Conservation (phyloP, 192 early-diverging fungal species). For the Rhizophlyctis rosea region DNA sequence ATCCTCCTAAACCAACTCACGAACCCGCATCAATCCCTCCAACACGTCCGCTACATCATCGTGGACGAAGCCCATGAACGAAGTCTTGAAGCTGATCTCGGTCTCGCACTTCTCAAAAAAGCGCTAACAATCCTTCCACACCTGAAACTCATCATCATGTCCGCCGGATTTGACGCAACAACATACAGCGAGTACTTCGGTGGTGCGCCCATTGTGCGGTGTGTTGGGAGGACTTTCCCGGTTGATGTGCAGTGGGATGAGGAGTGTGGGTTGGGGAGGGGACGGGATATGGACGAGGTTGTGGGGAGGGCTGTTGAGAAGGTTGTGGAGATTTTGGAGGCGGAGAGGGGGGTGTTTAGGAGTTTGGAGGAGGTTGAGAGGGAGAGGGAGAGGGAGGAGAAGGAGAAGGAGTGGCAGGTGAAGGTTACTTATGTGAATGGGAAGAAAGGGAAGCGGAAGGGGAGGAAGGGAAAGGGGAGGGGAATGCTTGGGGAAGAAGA, state of each 20-base stretch:
- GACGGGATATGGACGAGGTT: not conserved
- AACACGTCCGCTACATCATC: slow-evolving; percentile 65
- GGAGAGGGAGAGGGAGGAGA: not conserved
- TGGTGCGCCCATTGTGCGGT: slow-evolving; percentile 47
- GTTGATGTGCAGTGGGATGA: slow-evolving; percentile 39
- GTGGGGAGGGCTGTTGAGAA: not conserved
- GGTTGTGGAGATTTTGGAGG: not conserved
- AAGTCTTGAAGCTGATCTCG: slow-evolving; percentile 72
- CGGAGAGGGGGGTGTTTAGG: not conserved
- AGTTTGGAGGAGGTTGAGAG: not conserved
- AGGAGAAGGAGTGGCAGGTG: not conserved
- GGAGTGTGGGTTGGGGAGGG: not conserved
- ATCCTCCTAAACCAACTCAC: slow-evolving; percentile 70
- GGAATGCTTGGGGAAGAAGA: too few species aligned
- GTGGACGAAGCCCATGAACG: slow-evolving; percentile 85
- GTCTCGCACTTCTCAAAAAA: slow-evolving; percentile 71
- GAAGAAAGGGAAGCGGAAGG: too few species aligned
- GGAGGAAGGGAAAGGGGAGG: too few species aligned
- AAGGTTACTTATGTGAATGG: not conserved
- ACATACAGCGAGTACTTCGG: slow-evolving; percentile 75
- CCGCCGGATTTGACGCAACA: slow-evolving; percentile 81
- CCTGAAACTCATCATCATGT: slow-evolving; percentile 84
- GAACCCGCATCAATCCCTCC: slow-evolving; percentile 52
- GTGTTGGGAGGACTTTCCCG: slow-evolving; percentile 59
- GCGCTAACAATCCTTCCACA: slow-evolving; percentile 52